phyloP scores from a whole-genome alignment of 1,284 basidiomycete species.

The Malassezia vespertilionis region DNA sequence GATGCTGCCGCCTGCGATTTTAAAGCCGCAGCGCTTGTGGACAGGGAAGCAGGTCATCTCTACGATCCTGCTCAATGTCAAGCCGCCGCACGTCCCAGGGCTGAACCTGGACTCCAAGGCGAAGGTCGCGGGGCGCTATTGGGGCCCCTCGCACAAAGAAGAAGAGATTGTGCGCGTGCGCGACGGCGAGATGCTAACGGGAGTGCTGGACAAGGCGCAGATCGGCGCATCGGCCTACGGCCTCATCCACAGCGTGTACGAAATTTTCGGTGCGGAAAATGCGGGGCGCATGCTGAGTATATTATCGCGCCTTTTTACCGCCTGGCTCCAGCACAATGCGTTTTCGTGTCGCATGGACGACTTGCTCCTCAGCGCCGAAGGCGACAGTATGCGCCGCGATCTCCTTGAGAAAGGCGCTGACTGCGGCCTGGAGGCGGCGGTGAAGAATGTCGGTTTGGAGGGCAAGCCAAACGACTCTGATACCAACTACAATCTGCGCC shows the following conservation, averaged over 20 bases:
- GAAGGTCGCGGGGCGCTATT: constrained; percentile 68
- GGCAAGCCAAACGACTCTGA: constrained; percentile 35
- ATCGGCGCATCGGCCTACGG: constrained; percentile 94
- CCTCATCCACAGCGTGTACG: constrained; percentile 94
- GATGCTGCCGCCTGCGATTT: constrained; percentile 80
- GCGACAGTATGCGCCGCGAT: constrained; percentile 61
- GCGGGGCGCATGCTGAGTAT: constrained; percentile 88
- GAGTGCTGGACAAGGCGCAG: constrained; percentile 87
- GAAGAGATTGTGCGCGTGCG: constrained; percentile 84
- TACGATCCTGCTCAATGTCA: constrained; percentile 61
- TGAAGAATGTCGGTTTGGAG: constrained; percentile 55
- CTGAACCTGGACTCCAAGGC: constrained; percentile 77
- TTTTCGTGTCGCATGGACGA: constrained; percentile 99
- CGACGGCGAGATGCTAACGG: constrained; percentile 87
- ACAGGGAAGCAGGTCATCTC: constrained; percentile 91
- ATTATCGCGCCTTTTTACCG: constrained; percentile 85
- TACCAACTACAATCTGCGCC: constrained; percentile 52
- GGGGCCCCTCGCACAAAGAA: constrained; percentile 54
- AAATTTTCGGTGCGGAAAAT: constrained; percentile 82
- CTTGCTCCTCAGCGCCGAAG: constrained; percentile 72
- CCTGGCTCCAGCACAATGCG: constrained; percentile 88
- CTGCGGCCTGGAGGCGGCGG: constrained; percentile 73
- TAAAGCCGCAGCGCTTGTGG: constrained; percentile 83
- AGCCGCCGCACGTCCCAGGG: constrained; percentile 67
- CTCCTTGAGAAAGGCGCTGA: constrained; percentile 62